These are phyloP conservation scores for Striga hermonthica DNA, from an alignment of 305 asterid species.

Conservation along the genomic window DNA sequence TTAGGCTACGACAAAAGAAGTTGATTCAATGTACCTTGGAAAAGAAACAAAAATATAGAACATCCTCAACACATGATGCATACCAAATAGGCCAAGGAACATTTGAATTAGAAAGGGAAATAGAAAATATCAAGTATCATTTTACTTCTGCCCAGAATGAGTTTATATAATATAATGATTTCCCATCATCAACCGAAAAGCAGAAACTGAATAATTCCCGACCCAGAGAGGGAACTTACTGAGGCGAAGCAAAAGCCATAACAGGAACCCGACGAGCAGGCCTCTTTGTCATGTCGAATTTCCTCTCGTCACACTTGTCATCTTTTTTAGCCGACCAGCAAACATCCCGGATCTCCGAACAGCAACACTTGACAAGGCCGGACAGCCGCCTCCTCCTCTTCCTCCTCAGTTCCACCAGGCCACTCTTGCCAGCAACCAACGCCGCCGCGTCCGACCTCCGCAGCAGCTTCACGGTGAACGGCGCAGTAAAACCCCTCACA, in stretches of 20 bases:
- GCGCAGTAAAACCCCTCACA: conserved; percentile 55
- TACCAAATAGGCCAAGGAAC: background rate
- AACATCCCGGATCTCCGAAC: conserved; percentile 47
- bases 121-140: background rate
- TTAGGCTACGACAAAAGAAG: conserved; percentile 4
- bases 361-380: conserved; percentile 46
- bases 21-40: conserved; percentile 10
- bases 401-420: conserved; percentile 39
- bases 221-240: conserved; percentile 37
- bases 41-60: background rate
- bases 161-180: background rate
- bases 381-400: conserved; percentile 46
- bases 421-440: conserved; percentile 32
- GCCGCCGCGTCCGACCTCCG: conserved; percentile 37
- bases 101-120: background rate
- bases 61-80: too few species aligned
- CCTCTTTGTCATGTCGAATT: conserved; percentile 37
- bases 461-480: conserved; percentile 38
- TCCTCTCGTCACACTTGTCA: conserved; percentile 51
- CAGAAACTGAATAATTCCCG: background rate
- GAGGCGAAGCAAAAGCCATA: conserved; percentile 62
- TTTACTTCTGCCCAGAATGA: background rate
- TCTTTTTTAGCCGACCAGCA: conserved; percentile 43
- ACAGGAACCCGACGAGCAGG: conserved; percentile 44
- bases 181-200: background rate